Evolutionary conservation across 176 grass and related monocot species (phyloP), one percentile per base, ranked within the genome.

Genomic region (Secale cereale): DNA sequence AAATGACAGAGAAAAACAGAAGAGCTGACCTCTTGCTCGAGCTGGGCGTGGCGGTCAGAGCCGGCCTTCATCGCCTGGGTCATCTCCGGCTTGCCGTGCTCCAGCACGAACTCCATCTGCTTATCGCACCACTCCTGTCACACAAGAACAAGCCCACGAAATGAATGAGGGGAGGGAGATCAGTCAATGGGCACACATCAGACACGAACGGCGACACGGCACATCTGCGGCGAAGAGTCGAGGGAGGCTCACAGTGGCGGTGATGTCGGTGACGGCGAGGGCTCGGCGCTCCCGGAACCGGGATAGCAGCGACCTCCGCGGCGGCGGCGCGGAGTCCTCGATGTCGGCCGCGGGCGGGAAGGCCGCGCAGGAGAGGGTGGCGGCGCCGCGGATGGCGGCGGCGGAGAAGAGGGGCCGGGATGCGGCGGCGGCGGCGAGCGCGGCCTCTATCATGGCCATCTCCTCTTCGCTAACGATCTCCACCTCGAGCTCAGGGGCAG

Each of bases 61-160:
- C 97, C 91, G 30, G 88, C 89, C 88, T 91, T 85, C 97, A 98
- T 98, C 41, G 93, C 97, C 70, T 79, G 65, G 4, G 97, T 95
- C 87, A 57, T 94, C 79, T 83, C 69, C 22, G 97, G 93, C 29
- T 33, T 98, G 60, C 91, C 91, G 48, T 75, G 78, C 3, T 81
- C 46, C 56, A 95, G 91, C 57, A 86, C 78, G 88, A 94, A 95
- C 63, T 95, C 97, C 97, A 91, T 88, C 86, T 94, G 93, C 84
- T 95, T 98, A 25, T 98, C 93, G 78, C 97, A 98, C 93, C 97
- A 98, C 81, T 98, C 93, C 93, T 95, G 48, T 4, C 41, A 46
- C 85, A 62, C 89, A 62, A 39, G n/a, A 81, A 86, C 31, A 6
- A 48, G 26, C 1, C n/a, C 63, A 66, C 22, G 29, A 75, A 50